These are phyloP conservation scores for Globisporangium rhizosaccharum DNA, from an alignment of 352 stramenopile species.

Conservation along the genomic window DNA sequence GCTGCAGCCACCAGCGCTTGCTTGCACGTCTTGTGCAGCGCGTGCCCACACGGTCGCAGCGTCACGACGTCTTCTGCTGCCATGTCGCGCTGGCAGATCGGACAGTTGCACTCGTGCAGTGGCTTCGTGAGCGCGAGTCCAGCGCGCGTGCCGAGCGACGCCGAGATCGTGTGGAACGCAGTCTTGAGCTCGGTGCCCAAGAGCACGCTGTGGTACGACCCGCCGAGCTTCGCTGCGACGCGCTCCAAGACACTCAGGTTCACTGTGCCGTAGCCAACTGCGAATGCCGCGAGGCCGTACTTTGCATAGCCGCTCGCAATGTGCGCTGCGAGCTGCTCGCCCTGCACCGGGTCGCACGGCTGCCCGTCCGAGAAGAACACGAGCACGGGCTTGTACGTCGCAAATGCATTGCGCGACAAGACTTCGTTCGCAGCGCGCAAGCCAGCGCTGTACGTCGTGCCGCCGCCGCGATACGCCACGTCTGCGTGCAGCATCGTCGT, in stretches of 20 bases:
- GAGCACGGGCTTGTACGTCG: slow-evolving; percentile 55
- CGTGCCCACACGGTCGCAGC: slow-evolving; percentile 32
- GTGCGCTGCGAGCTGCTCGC: slow-evolving; percentile 47
- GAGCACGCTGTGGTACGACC: slow-evolving; percentile 54
- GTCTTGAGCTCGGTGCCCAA: slow-evolving; percentile 61
- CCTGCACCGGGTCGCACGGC: slow-evolving; percentile 33
- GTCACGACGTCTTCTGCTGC: slow-evolving; percentile 35
- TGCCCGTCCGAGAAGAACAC: slow-evolving; percentile 81
- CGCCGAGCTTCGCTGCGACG: slow-evolving; percentile 49
- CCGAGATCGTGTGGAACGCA: slow-evolving; percentile 74
- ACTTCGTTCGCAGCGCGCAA: slow-evolving; percentile 58
- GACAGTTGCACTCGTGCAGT: slow-evolving; percentile 40
- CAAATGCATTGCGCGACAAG: slow-evolving; percentile 57
- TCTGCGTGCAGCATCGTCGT: slow-evolving; percentile 23
- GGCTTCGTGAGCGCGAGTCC: slow-evolving; percentile 57
- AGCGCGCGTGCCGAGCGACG: slow-evolving; percentile 51
- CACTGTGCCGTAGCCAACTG: slow-evolving; percentile 66
- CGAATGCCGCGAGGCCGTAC: slow-evolving; percentile 55
- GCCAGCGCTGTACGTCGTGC: slow-evolving; percentile 47
- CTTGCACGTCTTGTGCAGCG: slow-evolving; percentile 30
- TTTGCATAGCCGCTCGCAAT: slow-evolving; percentile 51
- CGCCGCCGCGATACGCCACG: slow-evolving; percentile 33
- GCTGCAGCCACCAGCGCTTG: slow-evolving; percentile 27
- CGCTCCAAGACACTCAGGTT: slow-evolving; percentile 56
- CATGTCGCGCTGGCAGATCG: slow-evolving; percentile 54